Percentiles rank a stretch among this genome's conserved stretches.
phyloP scores from a whole-genome alignment of 192 early-diverging fungal genomes.

The Cetraspora pellucida region DNA sequence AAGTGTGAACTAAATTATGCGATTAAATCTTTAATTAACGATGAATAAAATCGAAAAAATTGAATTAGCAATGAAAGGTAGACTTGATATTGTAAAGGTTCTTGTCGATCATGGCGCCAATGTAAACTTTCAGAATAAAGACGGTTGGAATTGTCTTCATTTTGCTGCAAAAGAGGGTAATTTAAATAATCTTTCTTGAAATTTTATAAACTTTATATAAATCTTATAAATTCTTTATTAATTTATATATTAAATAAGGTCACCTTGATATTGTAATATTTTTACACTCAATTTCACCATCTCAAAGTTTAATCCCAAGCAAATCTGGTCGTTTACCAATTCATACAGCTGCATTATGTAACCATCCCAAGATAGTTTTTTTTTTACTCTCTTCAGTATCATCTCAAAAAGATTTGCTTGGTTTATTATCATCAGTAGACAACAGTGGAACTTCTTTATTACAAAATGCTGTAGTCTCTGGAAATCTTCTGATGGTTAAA shows the following conservation, averaged over 20 bases:
- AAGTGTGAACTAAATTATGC: too few species aligned
- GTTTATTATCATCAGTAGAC: constrained; percentile 37
- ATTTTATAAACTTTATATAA: too few species aligned
- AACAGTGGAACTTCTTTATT: constrained; percentile 43
- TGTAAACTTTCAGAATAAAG: constrained; percentile 39
- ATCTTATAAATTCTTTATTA: neutral
- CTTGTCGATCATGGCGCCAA: constrained; percentile 35
- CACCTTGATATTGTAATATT: constrained; percentile 36
- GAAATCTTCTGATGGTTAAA: constrained; percentile 35
- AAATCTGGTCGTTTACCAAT: constrained; percentile 46
- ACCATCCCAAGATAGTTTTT: constrained; percentile 20
- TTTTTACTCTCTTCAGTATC: constrained; percentile 27
- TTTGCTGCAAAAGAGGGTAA: constrained; percentile 48
- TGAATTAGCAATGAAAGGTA: constrained; percentile 42
- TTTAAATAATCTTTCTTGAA: neutral
- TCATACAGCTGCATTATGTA: constrained; percentile 41
- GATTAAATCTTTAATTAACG: too few species aligned
- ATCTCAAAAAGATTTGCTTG: neutral
- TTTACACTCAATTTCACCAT: constrained; percentile 36
- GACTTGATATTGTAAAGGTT: constrained; percentile 36
- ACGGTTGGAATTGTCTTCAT: constrained; percentile 49
- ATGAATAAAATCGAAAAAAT: neutral
- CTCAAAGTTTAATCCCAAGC: constrained; percentile 24
- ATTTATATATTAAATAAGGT: constrained; percentile 24
- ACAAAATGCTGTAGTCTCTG: constrained; percentile 38